Percentiles rank a stretch among this genome's conserved stretches.
Conservation (phyloP, 306 rosid genomes). For the Ormosia emarginata region DNA sequence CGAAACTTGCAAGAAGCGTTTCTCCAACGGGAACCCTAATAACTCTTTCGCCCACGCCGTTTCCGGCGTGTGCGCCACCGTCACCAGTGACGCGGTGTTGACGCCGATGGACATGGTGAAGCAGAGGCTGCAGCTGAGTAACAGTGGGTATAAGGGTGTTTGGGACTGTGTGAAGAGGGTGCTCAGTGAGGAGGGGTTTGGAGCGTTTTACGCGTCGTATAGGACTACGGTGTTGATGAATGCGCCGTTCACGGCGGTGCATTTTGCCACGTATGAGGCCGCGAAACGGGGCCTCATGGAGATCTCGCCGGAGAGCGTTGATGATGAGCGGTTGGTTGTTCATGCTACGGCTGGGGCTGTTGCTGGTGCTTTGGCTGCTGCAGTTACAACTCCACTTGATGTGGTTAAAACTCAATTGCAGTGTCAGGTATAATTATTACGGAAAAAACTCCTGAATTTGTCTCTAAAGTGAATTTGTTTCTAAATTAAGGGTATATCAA, state of each 20-base stretch:
- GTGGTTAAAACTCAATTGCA: conserved; percentile 82
- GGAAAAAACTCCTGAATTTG: too few relatives aligned
- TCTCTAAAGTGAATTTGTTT: too few relatives aligned
- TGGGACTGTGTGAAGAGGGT: conserved; percentile 71
- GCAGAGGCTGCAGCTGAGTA: conserved; percentile 78
- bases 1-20: conserved; percentile 57
- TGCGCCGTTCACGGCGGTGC: conserved; percentile 78
- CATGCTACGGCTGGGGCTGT: conserved; percentile 84
- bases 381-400: conserved; percentile 70
- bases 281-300: conserved; percentile 48
- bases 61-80: conserved; percentile 74
- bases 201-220: conserved; percentile 75
- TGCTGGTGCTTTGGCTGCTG: conserved; percentile 75
- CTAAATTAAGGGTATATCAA: too few relatives aligned
- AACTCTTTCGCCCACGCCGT: conserved; percentile 57
- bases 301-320: conserved; percentile 54
- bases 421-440: conserved; percentile 53
- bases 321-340: conserved; percentile 55
- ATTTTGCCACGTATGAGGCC: conserved; percentile 66
- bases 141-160: conserved; percentile 68
- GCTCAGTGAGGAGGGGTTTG: conserved; percentile 62
- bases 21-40: conserved; percentile 51
- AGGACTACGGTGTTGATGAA: conserved; percentile 83
- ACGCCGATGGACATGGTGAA: conserved; percentile 96
- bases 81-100: conserved; percentile 73